Base-by-base conservation (phyloP, 2,329 filamentous ascomycete species). In the Botrytis tulipae region DNA sequence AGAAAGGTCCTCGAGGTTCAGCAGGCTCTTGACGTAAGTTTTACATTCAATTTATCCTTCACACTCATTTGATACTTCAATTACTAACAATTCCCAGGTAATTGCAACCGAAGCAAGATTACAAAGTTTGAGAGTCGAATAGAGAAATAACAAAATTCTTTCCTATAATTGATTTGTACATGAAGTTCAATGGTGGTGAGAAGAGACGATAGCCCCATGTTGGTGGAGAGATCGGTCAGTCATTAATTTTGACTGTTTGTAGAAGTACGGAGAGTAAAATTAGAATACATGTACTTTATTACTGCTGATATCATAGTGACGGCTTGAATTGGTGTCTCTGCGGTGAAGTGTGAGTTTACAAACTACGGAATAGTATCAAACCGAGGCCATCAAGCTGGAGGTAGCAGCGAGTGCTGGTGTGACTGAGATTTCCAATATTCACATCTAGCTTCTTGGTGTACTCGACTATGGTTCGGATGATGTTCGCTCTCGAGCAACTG, bases 1-100 rank as follows among this genome's bases (percentile, higher is more conserved):
- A 90, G 96, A 82, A 92, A 94, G 84, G 93, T 97, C 77, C 86
- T 99, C 80, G 96, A 99, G 85, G 96, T 98, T 77, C 91, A 93
- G 84, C 96, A 99, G 85, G 96, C 96, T 80, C 87, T 99, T 80
- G 96, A 99, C 83, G 96, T 97, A 84, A 90, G 91, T 88, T 76
- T 74, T 46, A 40, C 71, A 40, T n/a, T 76, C n/a, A 32, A 54
- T 37, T 51, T 32, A 48, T 1, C 25, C 20, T 68, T n/a, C 20
- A 62, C 65, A 10, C 12, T 62, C 25, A 29, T 29, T 51, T 22
- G 3, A 57, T 48, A 62, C 48, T 63, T 40, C 35, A 25, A 61
- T 46, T 62, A 66, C 75, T 78, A 78, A 78, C n/a, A 70, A 42
- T 59, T 68, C 61, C 68, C 78, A 95, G 93, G 91, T 97, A 73